A percentile compares a stretch with the other conserved stretches of the same genome.
Conservation (phyloP, 768 basidiomycete species). For the Butyriboletus loyo region DNA sequence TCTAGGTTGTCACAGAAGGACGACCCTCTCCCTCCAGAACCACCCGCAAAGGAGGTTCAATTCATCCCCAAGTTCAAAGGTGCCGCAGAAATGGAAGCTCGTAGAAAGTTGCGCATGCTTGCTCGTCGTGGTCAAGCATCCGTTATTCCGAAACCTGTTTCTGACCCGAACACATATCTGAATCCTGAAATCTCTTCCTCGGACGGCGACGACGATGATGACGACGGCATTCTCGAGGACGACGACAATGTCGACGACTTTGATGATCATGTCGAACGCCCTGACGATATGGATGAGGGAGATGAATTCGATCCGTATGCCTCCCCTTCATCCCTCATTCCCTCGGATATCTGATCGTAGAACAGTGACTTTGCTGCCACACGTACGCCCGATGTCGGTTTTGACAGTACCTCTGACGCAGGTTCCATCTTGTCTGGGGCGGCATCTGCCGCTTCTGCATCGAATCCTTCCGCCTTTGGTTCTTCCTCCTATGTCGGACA, state of each 20-base stretch:
- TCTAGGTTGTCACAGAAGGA: conserved; percentile 6
- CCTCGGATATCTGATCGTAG: background rate
- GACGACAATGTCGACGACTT: conserved; percentile 52
- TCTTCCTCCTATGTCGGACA: conserved; percentile 45
- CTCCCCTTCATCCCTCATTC: conserved; percentile 1
- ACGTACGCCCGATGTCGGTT: conserved; percentile 45
- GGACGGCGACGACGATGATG: conserved; percentile 52
- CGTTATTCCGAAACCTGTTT: conserved; percentile 20
- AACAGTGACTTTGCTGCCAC: conserved; percentile 67
- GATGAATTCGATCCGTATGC: conserved; percentile 83
- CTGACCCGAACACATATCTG: conserved; percentile 35
- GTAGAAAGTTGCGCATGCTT: conserved; percentile 62
- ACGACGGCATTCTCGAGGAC: conserved; percentile 44
- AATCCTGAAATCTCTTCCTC: conserved; percentile 52
- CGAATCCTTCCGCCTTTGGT: conserved; percentile 51
- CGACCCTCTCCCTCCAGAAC: conserved; percentile 24
- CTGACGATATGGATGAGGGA: conserved; percentile 55
- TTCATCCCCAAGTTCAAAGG: conserved; percentile 81
- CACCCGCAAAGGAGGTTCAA: conserved; percentile 49
- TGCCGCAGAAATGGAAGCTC: conserved; percentile 82
- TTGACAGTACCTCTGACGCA: conserved; percentile 63
- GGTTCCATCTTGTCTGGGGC: conserved; percentile 56
- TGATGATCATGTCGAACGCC: conserved; percentile 49
- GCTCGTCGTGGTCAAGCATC: conserved; percentile 48
- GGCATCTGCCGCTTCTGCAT: conserved; percentile 48